Evolutionary conservation across 352 stramenopile species (phyloP), one percentile per base, ranked within the genome.

Genomic region (Globisporangium echinulatum): DNA sequence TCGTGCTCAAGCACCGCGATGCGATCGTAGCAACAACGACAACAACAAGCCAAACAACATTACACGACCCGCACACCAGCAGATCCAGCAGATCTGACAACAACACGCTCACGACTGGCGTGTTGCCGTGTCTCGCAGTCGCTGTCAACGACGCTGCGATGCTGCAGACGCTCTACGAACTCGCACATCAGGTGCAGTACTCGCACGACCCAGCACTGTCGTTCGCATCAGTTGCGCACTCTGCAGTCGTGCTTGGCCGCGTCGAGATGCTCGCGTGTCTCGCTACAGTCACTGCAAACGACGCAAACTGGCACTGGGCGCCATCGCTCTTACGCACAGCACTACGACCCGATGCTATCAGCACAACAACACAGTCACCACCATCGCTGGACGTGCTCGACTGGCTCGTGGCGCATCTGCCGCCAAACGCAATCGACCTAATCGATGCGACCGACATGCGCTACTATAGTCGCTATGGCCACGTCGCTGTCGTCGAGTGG

Each of bases 251-350:
- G 2, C 37, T 33, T 36, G n/a, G 11, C 19, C n/a, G 37, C 5
- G 14, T 55, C 15, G 14, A 55, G 36, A 55, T 55, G 50, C 33
- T 55, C 14, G 13, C 14, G 36, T 55, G 50, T 36, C 44, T 55
- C 37, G 37, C 13, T 5, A 15, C 25, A 13, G 36, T 55, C 10
- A 19, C 14, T 19, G 37, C 36, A 13, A 9, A 17, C 9, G 50
- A 55, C 15, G 13, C 50, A 1, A 36, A 4, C 4, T 55, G 50
- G 50, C 13, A 36, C 7, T 55, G 50, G 50, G 50, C 25, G 11
- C 46, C 46, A 25, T 49, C n/a, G n/a, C n/a, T 49, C 14, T 15
- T 52, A 17, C 48, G 48, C 48, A 39, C 13, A 14, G 48, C 48
- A 17, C 17, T 52, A 10, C 48, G 25, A 15, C 48, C 8, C 8